Evolutionary conservation across 768 basidiomycete species (phyloP), one percentile per base, ranked within the genome.

Genomic region (Russula compacta): DNA sequence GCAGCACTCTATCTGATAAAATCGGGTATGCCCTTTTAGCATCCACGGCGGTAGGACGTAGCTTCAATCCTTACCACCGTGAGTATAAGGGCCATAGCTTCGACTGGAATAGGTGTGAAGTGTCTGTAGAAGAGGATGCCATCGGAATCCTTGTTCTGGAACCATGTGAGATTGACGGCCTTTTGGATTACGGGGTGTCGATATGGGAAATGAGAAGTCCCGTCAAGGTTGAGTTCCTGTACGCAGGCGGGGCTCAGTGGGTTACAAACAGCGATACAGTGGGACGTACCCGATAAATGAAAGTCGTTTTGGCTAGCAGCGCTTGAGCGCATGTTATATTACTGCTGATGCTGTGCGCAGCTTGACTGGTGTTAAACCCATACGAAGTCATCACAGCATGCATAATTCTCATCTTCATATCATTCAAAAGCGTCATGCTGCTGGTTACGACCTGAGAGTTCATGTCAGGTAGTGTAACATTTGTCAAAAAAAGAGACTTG

Each of bases 151-250:
- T 53, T 49, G 46, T 53, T 29, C 49, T 6, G 21, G 24, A 62
- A 62, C 61, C 61, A 62, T 8, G 15, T 58, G 39, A 58, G 5
- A 38, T 62, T 62, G 50, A 62, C 21, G 6, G 8, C 61, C 50
- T 42, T 58, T 17, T 62, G 61, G 12, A 62, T 47, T 0, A 52
- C 53, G 15, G 56, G 46, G 29, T 62, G 56, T 43, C 56, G 56
- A 35, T 62, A 62, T 35, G 38, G 56, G 8, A 29, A 19, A 11
- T 11, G 52, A 11, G 1, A 39, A 1, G 0, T 1, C 42, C 36
- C 50, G 6, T 11, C 35, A 21, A 9, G 0, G 10, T 43, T 44
- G 17, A 2, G 8, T 2, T 56, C 49, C 55, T 61, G 29, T 43
- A 19, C 4, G 39, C 6, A 21, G 14, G 17, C 9, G 8, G 1